A percentile compares a stretch with the other conserved stretches of the same genome.
These are phyloP conservation scores for Zalaria obscura DNA, from an alignment of 2,329 filamentous ascomycete species.

Conservation along the genomic window DNA sequence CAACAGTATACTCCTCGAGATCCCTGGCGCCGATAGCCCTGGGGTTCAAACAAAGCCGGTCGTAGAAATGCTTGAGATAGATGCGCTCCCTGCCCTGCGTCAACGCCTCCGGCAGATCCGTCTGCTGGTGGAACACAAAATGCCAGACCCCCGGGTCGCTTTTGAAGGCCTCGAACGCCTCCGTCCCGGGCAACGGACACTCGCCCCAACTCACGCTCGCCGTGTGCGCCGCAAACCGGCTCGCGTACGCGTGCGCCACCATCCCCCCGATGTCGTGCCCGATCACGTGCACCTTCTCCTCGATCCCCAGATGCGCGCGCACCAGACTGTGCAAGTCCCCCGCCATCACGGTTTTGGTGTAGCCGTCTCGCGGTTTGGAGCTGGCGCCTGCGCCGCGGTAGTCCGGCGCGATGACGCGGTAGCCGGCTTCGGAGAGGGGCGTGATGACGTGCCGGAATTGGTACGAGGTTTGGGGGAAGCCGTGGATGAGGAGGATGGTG, in stretches of 20 bases:
- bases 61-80: conserved; percentile 31
- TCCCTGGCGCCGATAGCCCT: conserved; percentile 21
- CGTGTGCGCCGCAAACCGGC: conserved; percentile 19
- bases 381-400: conserved; percentile 24
- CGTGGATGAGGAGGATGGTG: conserved; percentile 31
- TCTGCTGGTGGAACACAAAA: conserved; percentile 27
- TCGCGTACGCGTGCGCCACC: conserved; percentile 29
- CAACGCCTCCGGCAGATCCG: conserved; percentile 25
- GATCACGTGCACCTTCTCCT: conserved; percentile 26
- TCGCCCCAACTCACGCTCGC: conserved; percentile 28
- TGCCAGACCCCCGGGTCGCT: conserved; percentile 21
- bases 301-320: conserved; percentile 17
- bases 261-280: conserved; percentile 36
- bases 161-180: conserved; percentile 14
- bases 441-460: conserved; percentile 27
- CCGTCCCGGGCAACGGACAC: conserved; percentile 26
- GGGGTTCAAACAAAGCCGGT: conserved; percentile 22
- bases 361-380: conserved; percentile 22
- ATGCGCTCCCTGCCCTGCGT: conserved; percentile 24
- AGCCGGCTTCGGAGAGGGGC: conserved; percentile 22
- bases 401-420: conserved; percentile 24
- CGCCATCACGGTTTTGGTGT: conserved; percentile 27
- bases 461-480: conserved; percentile 33
- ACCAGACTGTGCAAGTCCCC: conserved; percentile 22
- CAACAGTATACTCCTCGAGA: conserved; percentile 22